Evolutionary conservation across 495 filamentous ascomycete species (phyloP), one percentile per base, ranked within the genome.

Genomic region (Aspergillus avenaceus): DNA sequence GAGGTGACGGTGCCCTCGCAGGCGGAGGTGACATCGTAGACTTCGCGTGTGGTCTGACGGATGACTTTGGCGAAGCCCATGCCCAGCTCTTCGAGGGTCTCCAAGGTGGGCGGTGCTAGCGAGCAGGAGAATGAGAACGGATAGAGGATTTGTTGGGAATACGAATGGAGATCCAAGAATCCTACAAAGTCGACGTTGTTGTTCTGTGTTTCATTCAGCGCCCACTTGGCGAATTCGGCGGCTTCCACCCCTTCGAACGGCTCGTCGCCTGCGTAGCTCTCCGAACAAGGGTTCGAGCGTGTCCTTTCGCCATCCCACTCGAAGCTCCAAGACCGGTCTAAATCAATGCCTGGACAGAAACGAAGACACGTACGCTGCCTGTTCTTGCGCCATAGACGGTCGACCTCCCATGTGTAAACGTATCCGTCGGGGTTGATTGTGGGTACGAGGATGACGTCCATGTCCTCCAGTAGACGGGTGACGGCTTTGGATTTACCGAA

Each of bases 311-410:
- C 81, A 54, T 91, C 84, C 90, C 92, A 98, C 58, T 88, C 81
- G 61, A 85, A 96, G 11, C 83, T 80, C 66, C 87, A 98, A 1
- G 85, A 76, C 27, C 91, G 87, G 56, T 97, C 93, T 24, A 98
- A 75, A 66, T 98, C 93, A 26, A 96, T 69, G 2, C 93, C 93
- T 8, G 77, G 84, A 62, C 93, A 98, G 63, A 90, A 88, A 16
- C 83, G 80, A 50, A 95, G 77, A 44, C 79, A 83, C 3, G 91
- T 97, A 25, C 80, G 77, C 58, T 97, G 93, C 29, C 93, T 78
- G 52, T 93, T 96, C 71, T 97, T 98, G 56, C 92, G 86, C 93
- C 93, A 98, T 0, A 98, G 71, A 6, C 93, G 85, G 62, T 98
- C 93, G 7, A 76, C 79, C 50, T 95, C 83, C 91, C 91, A 98